Evolutionary conservation across 2,329 filamentous ascomycete genomes (phyloP).

Genomic region (Fusarium penzigii): DNA sequence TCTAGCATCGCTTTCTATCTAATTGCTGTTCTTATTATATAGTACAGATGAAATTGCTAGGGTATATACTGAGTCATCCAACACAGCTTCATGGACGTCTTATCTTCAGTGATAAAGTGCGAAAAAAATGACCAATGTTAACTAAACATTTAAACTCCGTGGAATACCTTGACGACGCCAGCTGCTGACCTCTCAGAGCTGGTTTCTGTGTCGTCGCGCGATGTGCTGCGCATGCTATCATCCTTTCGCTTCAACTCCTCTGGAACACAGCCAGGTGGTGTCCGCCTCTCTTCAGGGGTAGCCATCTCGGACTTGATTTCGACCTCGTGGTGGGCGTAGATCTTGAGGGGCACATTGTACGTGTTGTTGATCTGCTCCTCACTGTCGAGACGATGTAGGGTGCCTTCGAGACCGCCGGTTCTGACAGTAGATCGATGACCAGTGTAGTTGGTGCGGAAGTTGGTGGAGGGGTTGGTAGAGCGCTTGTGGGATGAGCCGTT

Average conservation of each 20-base stretch:
- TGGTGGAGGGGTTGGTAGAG: constrained; percentile 26
- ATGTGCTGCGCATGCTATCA: constrained; percentile 13
- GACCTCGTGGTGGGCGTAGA: constrained; percentile 39
- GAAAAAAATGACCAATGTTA: background rate
- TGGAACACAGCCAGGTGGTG: constrained; percentile 22
- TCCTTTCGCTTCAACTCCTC: constrained; percentile 21
- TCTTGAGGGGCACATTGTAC: constrained; percentile 37
- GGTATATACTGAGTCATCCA: too few relatives aligned
- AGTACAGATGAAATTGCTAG: too few relatives aligned
- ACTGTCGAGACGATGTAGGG: constrained; percentile 34
- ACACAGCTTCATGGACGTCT: background rate
- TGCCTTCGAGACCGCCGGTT: constrained; percentile 24
- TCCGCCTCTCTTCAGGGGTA: constrained; percentile 19
- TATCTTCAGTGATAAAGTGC: background rate
- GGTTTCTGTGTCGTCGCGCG: constrained; percentile 25
- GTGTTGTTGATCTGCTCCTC: constrained; percentile 39
- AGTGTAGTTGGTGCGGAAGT: constrained; percentile 29
- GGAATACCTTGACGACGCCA: constrained; percentile 30
- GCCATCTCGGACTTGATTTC: constrained; percentile 29
- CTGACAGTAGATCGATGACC: constrained; percentile 26
- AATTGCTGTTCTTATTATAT: too few relatives aligned
- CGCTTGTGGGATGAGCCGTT: constrained; percentile 33
- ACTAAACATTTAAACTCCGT: constrained; percentile 25
- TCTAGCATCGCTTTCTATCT: too few relatives aligned
- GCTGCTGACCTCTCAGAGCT: constrained; percentile 27